These are phyloP conservation scores for Cryphonectria naterciae DNA, from an alignment of 2,329 filamentous ascomycete genomes.

Conservation along the genomic window DNA sequence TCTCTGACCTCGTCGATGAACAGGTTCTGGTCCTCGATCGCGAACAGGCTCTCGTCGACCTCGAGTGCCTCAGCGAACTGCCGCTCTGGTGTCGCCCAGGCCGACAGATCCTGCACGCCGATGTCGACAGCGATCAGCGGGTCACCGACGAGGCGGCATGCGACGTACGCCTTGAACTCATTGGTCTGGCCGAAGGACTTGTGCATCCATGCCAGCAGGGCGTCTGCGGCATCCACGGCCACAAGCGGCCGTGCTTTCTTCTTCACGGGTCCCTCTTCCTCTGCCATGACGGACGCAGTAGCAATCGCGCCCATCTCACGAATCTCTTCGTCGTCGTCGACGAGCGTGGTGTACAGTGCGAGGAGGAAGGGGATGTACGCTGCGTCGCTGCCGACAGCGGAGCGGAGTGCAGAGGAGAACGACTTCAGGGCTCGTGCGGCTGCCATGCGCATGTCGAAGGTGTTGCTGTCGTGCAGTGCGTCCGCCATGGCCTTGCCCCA, in stretches of 20 bases:
- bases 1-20: constrained; percentile 84
- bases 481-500: constrained; percentile 58
- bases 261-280: not conserved
- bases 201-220: constrained; percentile 50
- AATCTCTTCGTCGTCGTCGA: constrained; percentile 92
- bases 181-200: constrained; percentile 39
- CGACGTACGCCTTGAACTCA: constrained; percentile 47
- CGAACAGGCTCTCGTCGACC: constrained; percentile 74
- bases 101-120: constrained; percentile 22
- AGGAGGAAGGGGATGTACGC: constrained; percentile 61
- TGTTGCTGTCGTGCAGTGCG: constrained; percentile 53
- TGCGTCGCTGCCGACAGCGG: constrained; percentile 34
- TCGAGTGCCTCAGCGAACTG: constrained; percentile 52
- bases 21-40: constrained; percentile 91
- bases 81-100: constrained; percentile 35
- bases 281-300: constrained; percentile 11
- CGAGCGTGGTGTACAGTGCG: constrained; percentile 74
- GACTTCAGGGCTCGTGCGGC: constrained; percentile 59
- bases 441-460: constrained; percentile 68
- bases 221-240: constrained; percentile 51
- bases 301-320: constrained; percentile 29
- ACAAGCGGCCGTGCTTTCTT: constrained; percentile 41
- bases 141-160: constrained; percentile 47
- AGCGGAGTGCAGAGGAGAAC: constrained; percentile 46
- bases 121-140: constrained; percentile 23